These are phyloP conservation scores for Wallacemonas rigidus DNA, from an alignment of 208 protist species.

Conservation along the genomic window DNA sequence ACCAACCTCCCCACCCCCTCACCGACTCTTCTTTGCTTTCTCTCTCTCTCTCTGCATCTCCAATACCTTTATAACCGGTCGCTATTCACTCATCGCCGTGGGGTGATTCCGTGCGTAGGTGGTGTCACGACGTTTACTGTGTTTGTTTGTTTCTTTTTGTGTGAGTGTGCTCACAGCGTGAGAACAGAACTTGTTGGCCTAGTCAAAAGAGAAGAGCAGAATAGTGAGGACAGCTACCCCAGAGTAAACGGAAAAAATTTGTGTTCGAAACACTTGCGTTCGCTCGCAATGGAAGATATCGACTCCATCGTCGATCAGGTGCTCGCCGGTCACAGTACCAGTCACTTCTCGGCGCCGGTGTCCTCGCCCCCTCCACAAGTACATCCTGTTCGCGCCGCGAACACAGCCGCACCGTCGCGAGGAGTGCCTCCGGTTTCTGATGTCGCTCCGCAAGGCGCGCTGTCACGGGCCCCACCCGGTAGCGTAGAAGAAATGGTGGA, in stretches of 20 bases:
- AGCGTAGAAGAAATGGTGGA: slow-evolving; percentile 31
- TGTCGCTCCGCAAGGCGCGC: too few relatives aligned
- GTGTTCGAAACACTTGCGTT: too few relatives aligned
- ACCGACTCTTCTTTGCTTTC: background rate
- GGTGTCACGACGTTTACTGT: too few relatives aligned
- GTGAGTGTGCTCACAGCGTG: too few relatives aligned
- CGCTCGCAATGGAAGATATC: slow-evolving; percentile 11
- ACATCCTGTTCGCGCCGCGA: background rate
- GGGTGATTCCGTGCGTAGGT: too few relatives aligned
- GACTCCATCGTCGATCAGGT: slow-evolving; percentile 15
- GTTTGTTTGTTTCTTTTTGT: too few relatives aligned
- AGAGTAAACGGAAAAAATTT: background rate
- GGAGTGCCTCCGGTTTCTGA: too few relatives aligned
- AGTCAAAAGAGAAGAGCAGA: background rate
- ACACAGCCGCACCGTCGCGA: too few relatives aligned
- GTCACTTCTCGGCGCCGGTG: background rate
- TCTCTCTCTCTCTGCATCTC: background rate
- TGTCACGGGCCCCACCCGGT: background rate
- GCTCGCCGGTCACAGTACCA: slow-evolving; percentile 3
- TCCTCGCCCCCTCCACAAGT: background rate
- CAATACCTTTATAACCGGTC: background rate
- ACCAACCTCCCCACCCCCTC: background rate
- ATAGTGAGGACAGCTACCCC: background rate
- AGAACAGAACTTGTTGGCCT: too few relatives aligned
- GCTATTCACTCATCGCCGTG: too few relatives aligned